Base-by-base conservation (phyloP, 345 rosid genomes). In the Mallotus nudiflorus region DNA sequence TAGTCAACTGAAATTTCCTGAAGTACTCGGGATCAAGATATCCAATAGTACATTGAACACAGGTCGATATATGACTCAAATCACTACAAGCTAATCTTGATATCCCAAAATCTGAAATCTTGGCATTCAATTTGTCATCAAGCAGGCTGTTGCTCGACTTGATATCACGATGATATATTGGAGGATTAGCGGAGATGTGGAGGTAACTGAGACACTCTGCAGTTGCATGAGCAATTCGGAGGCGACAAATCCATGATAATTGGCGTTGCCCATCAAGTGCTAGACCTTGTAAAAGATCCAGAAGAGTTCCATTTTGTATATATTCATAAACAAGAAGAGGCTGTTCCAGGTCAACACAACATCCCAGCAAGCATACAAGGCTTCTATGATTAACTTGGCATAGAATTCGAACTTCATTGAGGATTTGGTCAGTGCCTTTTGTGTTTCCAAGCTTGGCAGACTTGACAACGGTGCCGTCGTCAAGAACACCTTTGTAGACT, bases 111-210 rank as follows among this genome's bases (percentile, higher is more conserved):
- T 85, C 89, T 0, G 85, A 53, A 63, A 85, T 81, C 46, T 69
- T 85, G 13, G 89, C 87, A 18, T 62, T 77, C 54, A 83, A 28
- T 48, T 75, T 83, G 9, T 77, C 85, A 8, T 85, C 81, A 8
- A 85, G 77, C 33, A 85, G 77, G 29, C 83, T 85, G 78, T 85
- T 85, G 78, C 85, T 79, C 0, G 87, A 83, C 68, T 85, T 85
- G 2, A 85, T 77, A 54, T 85, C 89, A 0, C 87, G 81, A 67
- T 83, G 89, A 62, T 81, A 85, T 12, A 85, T 83, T 0, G 85
- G 81, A 20, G 87, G 85, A 46, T 35, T 40, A 0, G 81, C 89
- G 1, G 87, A 79, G 56, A 53, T 73, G 59, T 85, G 89, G 33
- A 85, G 84, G 69, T 85, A 85, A 0, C 80, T 75, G 1, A 85